Evolutionary conservation across 441 rosid genomes (phyloP).

Genomic region (Erodium trifolium): DNA sequence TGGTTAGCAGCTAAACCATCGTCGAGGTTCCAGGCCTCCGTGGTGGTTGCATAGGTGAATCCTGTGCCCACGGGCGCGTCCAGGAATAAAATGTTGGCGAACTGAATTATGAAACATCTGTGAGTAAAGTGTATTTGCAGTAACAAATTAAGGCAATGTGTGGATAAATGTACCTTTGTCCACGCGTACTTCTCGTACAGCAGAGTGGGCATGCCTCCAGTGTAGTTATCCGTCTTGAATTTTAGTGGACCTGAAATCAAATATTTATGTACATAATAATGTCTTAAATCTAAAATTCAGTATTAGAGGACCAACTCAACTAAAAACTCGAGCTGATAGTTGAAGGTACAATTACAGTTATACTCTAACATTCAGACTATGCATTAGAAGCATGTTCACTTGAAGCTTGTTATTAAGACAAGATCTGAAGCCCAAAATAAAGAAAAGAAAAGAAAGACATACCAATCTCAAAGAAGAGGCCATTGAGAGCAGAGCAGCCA

Average conservation of each 20-base stretch:
- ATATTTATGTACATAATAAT: too few species aligned
- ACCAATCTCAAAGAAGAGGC: conserved; percentile 8
- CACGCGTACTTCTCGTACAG: not conserved
- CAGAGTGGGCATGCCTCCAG: not conserved
- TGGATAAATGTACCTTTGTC: not conserved
- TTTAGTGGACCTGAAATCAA: not conserved
- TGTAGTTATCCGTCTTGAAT: not conserved
- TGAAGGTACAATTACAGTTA: too few species aligned
- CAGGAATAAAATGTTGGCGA: not conserved
- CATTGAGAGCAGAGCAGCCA: conserved; percentile 7
- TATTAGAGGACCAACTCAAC: too few species aligned
- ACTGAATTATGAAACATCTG: not conserved
- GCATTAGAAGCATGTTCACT: too few species aligned
- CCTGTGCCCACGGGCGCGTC: not conserved
- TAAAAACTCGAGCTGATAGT: too few species aligned
- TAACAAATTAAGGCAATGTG: too few species aligned
- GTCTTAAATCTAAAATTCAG: too few species aligned
- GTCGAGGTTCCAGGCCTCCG: not conserved
- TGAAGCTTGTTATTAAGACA: too few species aligned
- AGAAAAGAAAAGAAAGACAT: not conserved
- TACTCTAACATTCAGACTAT: too few species aligned
- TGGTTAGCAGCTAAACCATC: conserved; percentile 2
- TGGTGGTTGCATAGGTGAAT: not conserved
- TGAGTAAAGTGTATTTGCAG: too few species aligned
- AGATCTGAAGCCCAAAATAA: too few species aligned